Percentiles rank a stretch among this genome's conserved stretches.
Evolutionary conservation across 805 yeast genomes (phyloP).

Genomic region (Yarrowia alimentaria): DNA sequence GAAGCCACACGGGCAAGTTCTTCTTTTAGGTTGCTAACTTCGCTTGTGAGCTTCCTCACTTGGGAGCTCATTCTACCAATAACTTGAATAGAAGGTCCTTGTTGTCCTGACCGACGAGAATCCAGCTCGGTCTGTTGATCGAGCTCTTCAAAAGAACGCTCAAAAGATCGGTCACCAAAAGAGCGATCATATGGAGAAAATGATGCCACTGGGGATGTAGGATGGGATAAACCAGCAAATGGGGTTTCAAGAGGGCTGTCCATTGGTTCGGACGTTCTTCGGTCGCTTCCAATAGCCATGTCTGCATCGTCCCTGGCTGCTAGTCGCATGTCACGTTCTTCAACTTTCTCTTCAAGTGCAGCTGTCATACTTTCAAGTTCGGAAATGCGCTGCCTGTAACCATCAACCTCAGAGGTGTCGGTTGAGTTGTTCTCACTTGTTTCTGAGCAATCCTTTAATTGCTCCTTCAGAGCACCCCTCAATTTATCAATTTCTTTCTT

Average conservation of each 20-base stretch:
- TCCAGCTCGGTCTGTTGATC: conserved; percentile 8
- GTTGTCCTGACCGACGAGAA: conserved; percentile 1
- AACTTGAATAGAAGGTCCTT: conserved; percentile 53
- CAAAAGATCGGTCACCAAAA: conserved; percentile 10
- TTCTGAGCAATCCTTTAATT: conserved; percentile 4
- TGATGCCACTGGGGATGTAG: no score
- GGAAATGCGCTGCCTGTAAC: no score
- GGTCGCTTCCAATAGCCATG: no score
- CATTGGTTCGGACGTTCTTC: no score
- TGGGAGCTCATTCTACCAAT: conserved; percentile 73
- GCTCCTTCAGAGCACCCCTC: conserved; percentile 2
- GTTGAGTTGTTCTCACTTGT: background rate
- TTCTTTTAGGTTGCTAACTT: conserved; percentile 61
- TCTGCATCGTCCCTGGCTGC: conserved; percentile 15
- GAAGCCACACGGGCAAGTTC: conserved; percentile 53
- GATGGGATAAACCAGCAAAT: background rate
- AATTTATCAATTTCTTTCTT: conserved; percentile 4
- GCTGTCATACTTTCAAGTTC: background rate
- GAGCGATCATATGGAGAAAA: conserved; percentile 1
- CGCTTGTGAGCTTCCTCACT: conserved; percentile 77
- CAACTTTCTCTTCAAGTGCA: conserved; percentile 8
- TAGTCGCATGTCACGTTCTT: conserved; percentile 19
- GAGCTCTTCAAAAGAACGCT: conserved; percentile 23
- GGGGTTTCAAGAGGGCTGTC: no score
- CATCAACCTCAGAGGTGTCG: no score